A percentile compares a stretch with the other conserved stretches of the same genome.
phyloP scores from a whole-genome alignment of 306 rosid species.

The Rubus parviflorus region DNA sequence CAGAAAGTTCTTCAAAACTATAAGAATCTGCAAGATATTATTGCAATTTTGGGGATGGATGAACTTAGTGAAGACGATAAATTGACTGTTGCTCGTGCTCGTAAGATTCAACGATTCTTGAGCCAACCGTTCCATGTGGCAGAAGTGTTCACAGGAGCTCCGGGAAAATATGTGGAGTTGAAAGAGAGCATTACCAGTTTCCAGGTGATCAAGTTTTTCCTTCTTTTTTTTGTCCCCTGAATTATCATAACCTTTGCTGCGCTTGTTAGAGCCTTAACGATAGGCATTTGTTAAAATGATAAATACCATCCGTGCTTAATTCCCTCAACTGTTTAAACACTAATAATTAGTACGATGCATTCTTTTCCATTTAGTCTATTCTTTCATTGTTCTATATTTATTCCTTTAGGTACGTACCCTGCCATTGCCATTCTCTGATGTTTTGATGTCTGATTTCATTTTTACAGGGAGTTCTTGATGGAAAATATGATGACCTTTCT shows the following conservation, averaged over 20 bases:
- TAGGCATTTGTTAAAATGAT: background rate
- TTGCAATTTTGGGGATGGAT: constrained; percentile 99
- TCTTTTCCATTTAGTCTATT: background rate
- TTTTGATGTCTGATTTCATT: constrained; percentile 1
- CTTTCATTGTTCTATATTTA: background rate
- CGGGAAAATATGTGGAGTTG: constrained; percentile 90
- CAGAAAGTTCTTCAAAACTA: constrained; percentile 92
- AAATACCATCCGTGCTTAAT: background rate
- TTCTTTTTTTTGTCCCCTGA: too few species aligned
- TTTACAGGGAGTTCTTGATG: constrained; percentile 88
- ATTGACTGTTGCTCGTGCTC: constrained; percentile 95
- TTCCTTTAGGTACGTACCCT: background rate
- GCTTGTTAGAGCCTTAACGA: background rate
- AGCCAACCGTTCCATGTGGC: constrained; percentile 99
- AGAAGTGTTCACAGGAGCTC: constrained; percentile 96
- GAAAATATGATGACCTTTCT: constrained; percentile 84
- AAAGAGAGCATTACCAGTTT: constrained; percentile 79
- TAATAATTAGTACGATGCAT: background rate
- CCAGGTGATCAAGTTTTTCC: constrained; percentile 55
- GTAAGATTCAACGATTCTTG: constrained; percentile 76
- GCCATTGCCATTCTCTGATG: background rate
- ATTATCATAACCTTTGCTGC: background rate
- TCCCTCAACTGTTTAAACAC: background rate
- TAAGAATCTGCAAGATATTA: constrained; percentile 97
- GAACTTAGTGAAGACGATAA: constrained; percentile 99